A percentile compares a stretch with the other conserved stretches of the same genome.
phyloP scores from a whole-genome alignment of 2,329 filamentous ascomycete species.

The Amesomyces nigricolor region DNA sequence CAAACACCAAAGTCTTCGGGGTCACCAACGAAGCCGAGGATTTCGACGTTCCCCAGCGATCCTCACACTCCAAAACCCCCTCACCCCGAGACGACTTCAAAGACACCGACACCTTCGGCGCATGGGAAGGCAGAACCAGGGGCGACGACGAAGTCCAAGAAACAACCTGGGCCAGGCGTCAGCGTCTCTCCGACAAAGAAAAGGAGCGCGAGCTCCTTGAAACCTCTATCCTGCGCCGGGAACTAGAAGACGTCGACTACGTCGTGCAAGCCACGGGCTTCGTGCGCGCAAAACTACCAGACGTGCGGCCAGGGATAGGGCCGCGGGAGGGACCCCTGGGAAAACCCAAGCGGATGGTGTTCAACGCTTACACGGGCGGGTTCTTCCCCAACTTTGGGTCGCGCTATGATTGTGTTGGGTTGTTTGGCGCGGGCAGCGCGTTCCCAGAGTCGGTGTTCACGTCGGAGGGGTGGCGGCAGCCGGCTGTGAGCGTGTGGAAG shows the following conservation, averaged over 20 bases:
- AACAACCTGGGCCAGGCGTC: too few relatives aligned
- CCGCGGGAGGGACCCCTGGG: background rate
- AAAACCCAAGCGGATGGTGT: conserved; percentile 6
- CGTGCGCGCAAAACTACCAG: conserved; percentile 2
- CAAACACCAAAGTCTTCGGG: too few relatives aligned
- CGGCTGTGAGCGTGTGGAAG: conserved; percentile 20
- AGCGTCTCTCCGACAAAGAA: background rate
- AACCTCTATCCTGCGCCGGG: background rate
- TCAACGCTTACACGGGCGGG: conserved; percentile 16
- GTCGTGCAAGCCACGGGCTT: conserved; percentile 20
- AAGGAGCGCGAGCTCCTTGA: background rate
- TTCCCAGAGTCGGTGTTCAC: conserved; percentile 19
- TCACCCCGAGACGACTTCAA: too few relatives aligned
- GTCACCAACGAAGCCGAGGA: too few relatives aligned
- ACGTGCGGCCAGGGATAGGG: background rate
- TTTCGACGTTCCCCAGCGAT: too few relatives aligned
- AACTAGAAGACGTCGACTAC: conserved; percentile 9
- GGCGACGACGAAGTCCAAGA: too few relatives aligned
- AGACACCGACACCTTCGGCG: too few relatives aligned
- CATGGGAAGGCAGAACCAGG: too few relatives aligned
- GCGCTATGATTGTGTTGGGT: background rate
- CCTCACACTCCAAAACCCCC: too few relatives aligned
- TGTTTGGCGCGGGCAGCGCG: conserved; percentile 23
- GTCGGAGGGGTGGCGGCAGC: conserved; percentile 9
- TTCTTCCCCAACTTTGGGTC: background rate